Conservation (phyloP, 2,329 filamentous ascomycete genomes). For the Colletotrichum tropicicola region DNA sequence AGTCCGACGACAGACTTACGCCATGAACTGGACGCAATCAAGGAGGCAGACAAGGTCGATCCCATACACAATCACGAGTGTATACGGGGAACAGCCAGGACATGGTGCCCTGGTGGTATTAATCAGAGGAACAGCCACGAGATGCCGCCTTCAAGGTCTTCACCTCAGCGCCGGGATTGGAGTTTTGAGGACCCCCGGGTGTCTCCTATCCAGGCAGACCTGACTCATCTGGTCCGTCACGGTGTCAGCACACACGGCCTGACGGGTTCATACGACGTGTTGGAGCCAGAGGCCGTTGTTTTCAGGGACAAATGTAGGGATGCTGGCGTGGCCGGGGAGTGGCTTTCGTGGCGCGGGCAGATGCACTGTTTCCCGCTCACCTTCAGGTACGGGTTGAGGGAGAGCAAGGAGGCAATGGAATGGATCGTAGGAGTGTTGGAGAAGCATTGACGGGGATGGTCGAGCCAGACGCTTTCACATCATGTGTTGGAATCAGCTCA, state of each 20-base stretch:
- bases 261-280: conserved; percentile 60
- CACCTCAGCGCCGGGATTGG: conserved; percentile 29
- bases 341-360: conserved; percentile 67
- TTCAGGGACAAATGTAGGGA: conserved; percentile 56
- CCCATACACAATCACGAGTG: conserved; percentile 34
- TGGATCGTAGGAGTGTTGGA: conserved; percentile 49
- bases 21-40: conserved; percentile 33
- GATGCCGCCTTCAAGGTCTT: background rate
- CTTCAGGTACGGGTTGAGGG: conserved; percentile 55
- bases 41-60: conserved; percentile 31
- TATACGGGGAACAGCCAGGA: conserved; percentile 35
- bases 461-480: too few relatives aligned
- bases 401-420: conserved; percentile 53
- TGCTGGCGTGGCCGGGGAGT: conserved; percentile 56
- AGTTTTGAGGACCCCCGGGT: conserved; percentile 50
- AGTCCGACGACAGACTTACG: conserved; percentile 53
- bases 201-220: conserved; percentile 56
- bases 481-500: too few relatives aligned
- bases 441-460: background rate
- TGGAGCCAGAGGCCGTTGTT: conserved; percentile 59
- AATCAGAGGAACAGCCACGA: background rate
- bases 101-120: conserved; percentile 33
- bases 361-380: conserved; percentile 69
- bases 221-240: conserved; percentile 38
- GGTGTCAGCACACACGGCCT: conserved; percentile 60